A percentile compares a stretch with the other conserved stretches of the same genome.
Conservation (phyloP, 2,329 filamentous ascomycete genomes). For the Aspergillus calidoustus region DNA sequence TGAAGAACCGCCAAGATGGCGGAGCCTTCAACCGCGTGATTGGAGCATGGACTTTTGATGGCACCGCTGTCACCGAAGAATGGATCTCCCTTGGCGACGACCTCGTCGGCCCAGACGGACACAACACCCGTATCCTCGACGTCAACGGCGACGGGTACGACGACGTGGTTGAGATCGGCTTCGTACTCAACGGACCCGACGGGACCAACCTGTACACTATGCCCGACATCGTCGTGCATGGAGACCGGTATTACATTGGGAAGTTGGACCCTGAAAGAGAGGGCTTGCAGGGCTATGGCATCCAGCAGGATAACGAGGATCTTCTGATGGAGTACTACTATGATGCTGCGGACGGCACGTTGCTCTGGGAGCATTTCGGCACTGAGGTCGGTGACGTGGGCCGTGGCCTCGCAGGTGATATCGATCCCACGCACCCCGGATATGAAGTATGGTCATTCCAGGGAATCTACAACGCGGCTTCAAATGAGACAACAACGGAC, state of each 20-base stretch:
- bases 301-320: slow-evolving; percentile 11
- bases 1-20: slow-evolving; percentile 9
- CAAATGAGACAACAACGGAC: not conserved
- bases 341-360: slow-evolving; percentile 1
- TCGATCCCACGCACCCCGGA: slow-evolving; percentile 4
- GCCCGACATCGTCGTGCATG: slow-evolving; percentile 1
- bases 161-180: slow-evolving; percentile 14
- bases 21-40: slow-evolving; percentile 3
- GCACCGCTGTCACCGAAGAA: not conserved
- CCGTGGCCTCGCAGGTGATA: slow-evolving; percentile 10
- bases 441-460: slow-evolving; percentile 10
- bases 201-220: not conserved
- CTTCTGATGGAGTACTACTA: slow-evolving; percentile 14
- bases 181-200: slow-evolving; percentile 8
- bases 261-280: slow-evolving; percentile 13
- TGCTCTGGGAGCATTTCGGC: slow-evolving; percentile 9
- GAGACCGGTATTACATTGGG: slow-evolving; percentile 10
- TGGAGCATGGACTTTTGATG: slow-evolving; percentile 11
- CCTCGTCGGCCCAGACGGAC: slow-evolving; percentile 2
- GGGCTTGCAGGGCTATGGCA: slow-evolving; percentile 13
- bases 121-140: slow-evolving; percentile 12
- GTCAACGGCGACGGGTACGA: slow-evolving; percentile 11
- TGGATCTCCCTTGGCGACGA: slow-evolving; percentile 4
- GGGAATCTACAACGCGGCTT: slow-evolving; percentile 7
- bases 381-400: slow-evolving; percentile 8